These are phyloP conservation scores for Ampelomyces quisqualis DNA, from an alignment of 2,329 filamentous ascomycete species.

Conservation along the genomic window DNA sequence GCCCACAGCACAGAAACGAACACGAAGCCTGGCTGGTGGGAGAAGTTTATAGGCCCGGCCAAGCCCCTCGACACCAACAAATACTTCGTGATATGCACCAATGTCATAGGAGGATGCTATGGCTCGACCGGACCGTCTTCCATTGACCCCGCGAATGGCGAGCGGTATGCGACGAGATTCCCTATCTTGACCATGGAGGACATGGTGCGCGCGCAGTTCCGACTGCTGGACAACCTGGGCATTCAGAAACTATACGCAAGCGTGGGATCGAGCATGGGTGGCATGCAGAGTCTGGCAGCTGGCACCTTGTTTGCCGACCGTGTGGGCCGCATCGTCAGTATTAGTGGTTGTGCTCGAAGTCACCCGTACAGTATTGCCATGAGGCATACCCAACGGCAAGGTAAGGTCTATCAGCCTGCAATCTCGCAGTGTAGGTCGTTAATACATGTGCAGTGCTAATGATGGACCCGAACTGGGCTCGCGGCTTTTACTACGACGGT, in stretches of 20 bases:
- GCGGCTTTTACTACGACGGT: slow-evolving; percentile 80
- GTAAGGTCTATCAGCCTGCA: slow-evolving; percentile 27
- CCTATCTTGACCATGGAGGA: slow-evolving; percentile 94
- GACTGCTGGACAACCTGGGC: slow-evolving; percentile 75
- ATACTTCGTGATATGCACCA: slow-evolving; percentile 93
- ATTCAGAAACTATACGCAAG: slow-evolving; percentile 83
- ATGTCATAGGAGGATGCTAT: slow-evolving; percentile 93
- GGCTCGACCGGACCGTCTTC: slow-evolving; percentile 90
- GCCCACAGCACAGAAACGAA: slow-evolving; percentile 89
- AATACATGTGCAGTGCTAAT: slow-evolving; percentile 66
- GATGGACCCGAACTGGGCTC: slow-evolving; percentile 98
- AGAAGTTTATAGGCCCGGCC: slow-evolving; percentile 92
- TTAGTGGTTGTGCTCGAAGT: slow-evolving; percentile 89
- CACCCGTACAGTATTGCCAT: slow-evolving; percentile 99
- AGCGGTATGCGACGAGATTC: slow-evolving; percentile 90
- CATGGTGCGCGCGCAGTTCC: slow-evolving; percentile 96
- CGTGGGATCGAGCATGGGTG: slow-evolving; percentile 95
- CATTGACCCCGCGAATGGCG: slow-evolving; percentile 82
- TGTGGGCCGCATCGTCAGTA: slow-evolving; percentile 79
- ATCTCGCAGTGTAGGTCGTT: slow-evolving; percentile 1
- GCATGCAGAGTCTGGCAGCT: slow-evolving; percentile 92
- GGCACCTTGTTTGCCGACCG: slow-evolving; percentile 80
- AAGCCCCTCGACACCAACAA: slow-evolving; percentile 83
- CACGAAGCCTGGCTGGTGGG: slow-evolving; percentile 94
- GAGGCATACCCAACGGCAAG: slow-evolving; percentile 93